These are phyloP conservation scores for Alternaria tenuissima DNA, from an alignment of 2,329 filamentous ascomycete species.

Conservation along the genomic window DNA sequence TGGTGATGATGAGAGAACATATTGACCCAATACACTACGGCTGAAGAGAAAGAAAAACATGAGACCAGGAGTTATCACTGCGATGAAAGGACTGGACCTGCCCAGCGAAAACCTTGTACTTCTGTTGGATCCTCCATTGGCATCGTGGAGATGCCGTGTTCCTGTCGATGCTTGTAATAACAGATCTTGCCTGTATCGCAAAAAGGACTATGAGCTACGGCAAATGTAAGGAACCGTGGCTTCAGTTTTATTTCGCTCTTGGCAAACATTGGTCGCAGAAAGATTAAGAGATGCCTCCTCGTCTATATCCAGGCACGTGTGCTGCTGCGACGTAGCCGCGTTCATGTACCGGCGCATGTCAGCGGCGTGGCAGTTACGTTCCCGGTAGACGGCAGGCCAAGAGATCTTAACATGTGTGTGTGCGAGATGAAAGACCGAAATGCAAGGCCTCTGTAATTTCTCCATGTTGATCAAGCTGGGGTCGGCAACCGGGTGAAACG, in stretches of 20 bases:
- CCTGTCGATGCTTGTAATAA: not conserved
- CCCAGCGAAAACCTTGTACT: not conserved
- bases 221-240: not conserved
- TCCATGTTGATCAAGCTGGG: slow-evolving; percentile 16
- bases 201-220: not conserved
- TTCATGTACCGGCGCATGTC: slow-evolving; percentile 5
- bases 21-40: slow-evolving; percentile 1
- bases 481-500: slow-evolving; percentile 21
- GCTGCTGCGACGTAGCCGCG: slow-evolving; percentile 1
- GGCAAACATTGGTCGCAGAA: slow-evolving; percentile 3
- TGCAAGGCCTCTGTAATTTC: slow-evolving; percentile 12
- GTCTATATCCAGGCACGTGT: slow-evolving; percentile 2
- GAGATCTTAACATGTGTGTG: slow-evolving; percentile 1
- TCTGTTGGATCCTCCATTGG: not conserved
- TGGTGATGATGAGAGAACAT: not conserved
- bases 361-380: slow-evolving; percentile 8
- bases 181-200: not conserved
- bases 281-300: slow-evolving; percentile 7
- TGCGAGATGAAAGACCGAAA: slow-evolving; percentile 5
- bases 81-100: not conserved
- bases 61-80: not conserved
- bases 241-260: not conserved
- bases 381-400: slow-evolving; percentile 15
- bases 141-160: not conserved
- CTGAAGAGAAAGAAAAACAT: not conserved